Conservation (phyloP, 1,284 basidiomycete genomes). For the Cutaneotrichosporon dermatis region DNA sequence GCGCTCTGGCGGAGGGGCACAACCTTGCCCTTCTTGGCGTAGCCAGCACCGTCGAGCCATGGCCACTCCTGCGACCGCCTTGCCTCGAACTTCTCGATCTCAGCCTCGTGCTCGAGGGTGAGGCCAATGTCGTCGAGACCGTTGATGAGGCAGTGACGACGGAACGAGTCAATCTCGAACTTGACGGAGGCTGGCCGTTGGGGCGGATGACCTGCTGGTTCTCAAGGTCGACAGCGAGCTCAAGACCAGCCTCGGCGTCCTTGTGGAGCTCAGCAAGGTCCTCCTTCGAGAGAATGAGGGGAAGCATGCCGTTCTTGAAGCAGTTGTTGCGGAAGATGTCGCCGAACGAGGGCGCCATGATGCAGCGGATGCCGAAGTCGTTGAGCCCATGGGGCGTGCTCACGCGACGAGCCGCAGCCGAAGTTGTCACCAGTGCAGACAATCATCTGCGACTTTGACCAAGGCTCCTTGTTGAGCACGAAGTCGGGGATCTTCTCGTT, state of each 20-base stretch:
- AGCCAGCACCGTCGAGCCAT: slow-evolving; percentile 91
- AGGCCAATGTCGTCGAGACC: slow-evolving; percentile 90
- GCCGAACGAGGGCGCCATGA: slow-evolving; percentile 90
- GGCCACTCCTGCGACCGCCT: slow-evolving; percentile 73
- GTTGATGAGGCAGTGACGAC: slow-evolving; percentile 84
- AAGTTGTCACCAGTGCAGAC: slow-evolving; percentile 90
- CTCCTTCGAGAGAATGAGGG: slow-evolving; percentile 69
- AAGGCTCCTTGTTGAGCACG: slow-evolving; percentile 80
- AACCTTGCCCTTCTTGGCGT: slow-evolving; percentile 61
- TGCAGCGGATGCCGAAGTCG: slow-evolving; percentile 87
- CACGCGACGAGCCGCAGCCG: slow-evolving; percentile 88
- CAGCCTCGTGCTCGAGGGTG: slow-evolving; percentile 69
- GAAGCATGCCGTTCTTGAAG: slow-evolving; percentile 96
- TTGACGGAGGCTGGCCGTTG: slow-evolving; percentile 68
- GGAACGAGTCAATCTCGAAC: slow-evolving; percentile 81
- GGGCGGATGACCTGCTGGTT: slow-evolving; percentile 74
- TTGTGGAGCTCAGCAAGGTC: slow-evolving; percentile 70
- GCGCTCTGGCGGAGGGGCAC: slow-evolving; percentile 46
- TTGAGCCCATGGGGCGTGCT: slow-evolving; percentile 98
- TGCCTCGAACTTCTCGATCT: slow-evolving; percentile 72
- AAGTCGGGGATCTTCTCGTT: slow-evolving; percentile 75
- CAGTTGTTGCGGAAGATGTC: slow-evolving; percentile 77
- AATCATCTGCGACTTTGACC: slow-evolving; percentile 72
- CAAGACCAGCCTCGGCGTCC: slow-evolving; percentile 73
- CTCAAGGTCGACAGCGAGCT: slow-evolving; percentile 86